Conservation (phyloP, 805 yeast genomes). For the Wickerhamiella siamensis region DNA sequence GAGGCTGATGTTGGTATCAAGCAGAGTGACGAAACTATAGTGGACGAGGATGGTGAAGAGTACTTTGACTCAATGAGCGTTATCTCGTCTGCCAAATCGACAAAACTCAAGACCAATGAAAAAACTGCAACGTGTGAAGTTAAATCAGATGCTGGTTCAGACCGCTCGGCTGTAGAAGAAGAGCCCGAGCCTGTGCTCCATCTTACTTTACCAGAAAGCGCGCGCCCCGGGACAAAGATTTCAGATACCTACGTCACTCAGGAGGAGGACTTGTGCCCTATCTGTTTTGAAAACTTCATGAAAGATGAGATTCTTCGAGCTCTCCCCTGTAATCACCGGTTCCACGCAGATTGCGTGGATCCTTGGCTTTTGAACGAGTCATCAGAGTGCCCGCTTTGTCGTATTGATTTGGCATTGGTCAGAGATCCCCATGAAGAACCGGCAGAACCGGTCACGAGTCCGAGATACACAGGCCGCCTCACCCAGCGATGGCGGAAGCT, state of each 20-base stretch:
- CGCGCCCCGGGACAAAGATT: background rate
- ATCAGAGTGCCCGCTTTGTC: constrained; percentile 76
- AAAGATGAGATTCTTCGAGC: constrained; percentile 50
- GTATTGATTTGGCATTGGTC: constrained; percentile 37
- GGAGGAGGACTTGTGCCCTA: constrained; percentile 41
- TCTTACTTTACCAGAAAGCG: background rate
- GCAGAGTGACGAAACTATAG: no score
- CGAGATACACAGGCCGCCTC: background rate
- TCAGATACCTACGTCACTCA: constrained; percentile 4
- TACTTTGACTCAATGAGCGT: background rate
- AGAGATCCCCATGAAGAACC: background rate
- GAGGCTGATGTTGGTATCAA: no score
- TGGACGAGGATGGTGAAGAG: background rate
- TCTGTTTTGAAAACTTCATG: constrained; percentile 57
- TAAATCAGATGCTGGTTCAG: no score
- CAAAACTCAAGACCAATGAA: background rate
- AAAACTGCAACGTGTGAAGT: background rate
- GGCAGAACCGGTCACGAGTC: background rate
- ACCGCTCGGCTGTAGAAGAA: no score
- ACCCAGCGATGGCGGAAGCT: background rate
- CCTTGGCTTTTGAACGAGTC: constrained; percentile 67
- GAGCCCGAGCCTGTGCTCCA: background rate
- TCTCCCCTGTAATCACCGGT: constrained; percentile 68
- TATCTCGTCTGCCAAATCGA: background rate
- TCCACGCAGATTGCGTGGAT: constrained; percentile 67